These are phyloP conservation scores for Pythium chondricola DNA, from an alignment of 352 stramenopile species.

Conservation along the genomic window DNA sequence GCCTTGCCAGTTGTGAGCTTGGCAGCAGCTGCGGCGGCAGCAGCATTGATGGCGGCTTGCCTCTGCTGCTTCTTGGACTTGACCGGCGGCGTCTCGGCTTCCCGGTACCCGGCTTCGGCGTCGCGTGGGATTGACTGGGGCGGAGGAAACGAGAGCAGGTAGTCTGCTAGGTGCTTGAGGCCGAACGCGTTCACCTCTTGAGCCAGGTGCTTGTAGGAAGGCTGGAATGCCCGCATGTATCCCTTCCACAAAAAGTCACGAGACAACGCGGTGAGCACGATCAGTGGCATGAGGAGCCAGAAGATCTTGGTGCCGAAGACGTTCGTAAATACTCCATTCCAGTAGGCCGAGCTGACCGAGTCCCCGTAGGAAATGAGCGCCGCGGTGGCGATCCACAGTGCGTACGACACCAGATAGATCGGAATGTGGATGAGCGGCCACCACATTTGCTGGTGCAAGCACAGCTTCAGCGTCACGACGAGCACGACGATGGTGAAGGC, in stretches of 20 bases:
- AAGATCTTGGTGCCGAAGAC: constrained; percentile 64
- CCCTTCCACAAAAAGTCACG: constrained; percentile 82
- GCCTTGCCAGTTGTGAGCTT: constrained; percentile 1
- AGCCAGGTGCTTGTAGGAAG: constrained; percentile 82
- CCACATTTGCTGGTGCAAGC: constrained; percentile 83
- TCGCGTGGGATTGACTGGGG: constrained; percentile 61
- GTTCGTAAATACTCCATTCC: constrained; percentile 75
- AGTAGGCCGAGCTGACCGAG: constrained; percentile 75
- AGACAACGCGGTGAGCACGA: constrained; percentile 62
- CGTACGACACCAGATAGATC: constrained; percentile 62
- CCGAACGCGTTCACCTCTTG: constrained; percentile 75
- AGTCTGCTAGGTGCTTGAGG: constrained; percentile 50
- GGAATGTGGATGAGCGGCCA: constrained; percentile 54
- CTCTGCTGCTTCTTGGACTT: constrained; percentile 9
- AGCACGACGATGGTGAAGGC: constrained; percentile 93
- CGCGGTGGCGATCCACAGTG: constrained; percentile 68
- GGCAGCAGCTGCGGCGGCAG: constrained; percentile 23
- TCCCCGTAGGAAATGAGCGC: constrained; percentile 65
- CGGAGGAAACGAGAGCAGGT: constrained; percentile 74
- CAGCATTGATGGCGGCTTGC: background rate
- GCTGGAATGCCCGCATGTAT: constrained; percentile 71
- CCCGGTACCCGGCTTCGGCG: constrained; percentile 18
- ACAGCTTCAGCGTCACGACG: constrained; percentile 94
- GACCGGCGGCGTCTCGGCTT: background rate
- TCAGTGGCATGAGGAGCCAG: constrained; percentile 69